Percentiles rank a stretch among this genome's conserved stretches.
Evolutionary conservation across 2,329 filamentous ascomycete genomes (phyloP).

Genomic region (Fusarium burgessii): DNA sequence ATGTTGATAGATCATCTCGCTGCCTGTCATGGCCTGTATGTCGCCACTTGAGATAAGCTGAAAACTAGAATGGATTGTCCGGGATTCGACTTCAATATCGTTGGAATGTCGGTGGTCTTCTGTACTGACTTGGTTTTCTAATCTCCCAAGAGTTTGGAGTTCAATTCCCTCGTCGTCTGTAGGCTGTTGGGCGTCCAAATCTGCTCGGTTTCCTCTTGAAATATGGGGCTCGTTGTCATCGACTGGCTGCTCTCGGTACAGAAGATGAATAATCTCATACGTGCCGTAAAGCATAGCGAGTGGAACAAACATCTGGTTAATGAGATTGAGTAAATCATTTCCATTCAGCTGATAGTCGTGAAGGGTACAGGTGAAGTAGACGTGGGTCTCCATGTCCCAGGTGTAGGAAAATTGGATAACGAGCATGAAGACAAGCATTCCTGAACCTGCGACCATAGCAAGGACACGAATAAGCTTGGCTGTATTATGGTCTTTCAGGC

Average conservation of each 20-base stretch:
- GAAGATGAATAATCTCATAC: not conserved
- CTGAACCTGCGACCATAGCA: not conserved
- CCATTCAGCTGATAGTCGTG: not conserved
- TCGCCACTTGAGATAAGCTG: accelerated
- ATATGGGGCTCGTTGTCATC: accelerated
- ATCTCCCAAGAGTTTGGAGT: not conserved
- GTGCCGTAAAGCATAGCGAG: not conserved
- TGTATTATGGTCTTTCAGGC: not conserved
- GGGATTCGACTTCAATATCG: not conserved
- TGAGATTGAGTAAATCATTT: accelerated
- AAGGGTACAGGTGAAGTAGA: not conserved
- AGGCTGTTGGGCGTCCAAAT: accelerated
- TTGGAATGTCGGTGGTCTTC: accelerated
- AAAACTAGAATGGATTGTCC: not conserved
- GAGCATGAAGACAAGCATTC: not conserved
- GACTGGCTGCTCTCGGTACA: not conserved
- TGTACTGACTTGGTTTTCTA: not conserved
- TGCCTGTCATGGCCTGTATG: accelerated
- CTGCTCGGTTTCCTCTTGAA: not conserved
- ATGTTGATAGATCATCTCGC: not conserved
- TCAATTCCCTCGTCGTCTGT: accelerated
- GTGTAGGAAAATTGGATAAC: not conserved
- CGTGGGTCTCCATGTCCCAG: not conserved
- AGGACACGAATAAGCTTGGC: not conserved
- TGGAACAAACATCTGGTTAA: not conserved